Evolutionary conservation across 768 basidiomycete genomes (phyloP), one percentile per base, ranked within the genome.

Genomic region (Pluteus cervinus): DNA sequence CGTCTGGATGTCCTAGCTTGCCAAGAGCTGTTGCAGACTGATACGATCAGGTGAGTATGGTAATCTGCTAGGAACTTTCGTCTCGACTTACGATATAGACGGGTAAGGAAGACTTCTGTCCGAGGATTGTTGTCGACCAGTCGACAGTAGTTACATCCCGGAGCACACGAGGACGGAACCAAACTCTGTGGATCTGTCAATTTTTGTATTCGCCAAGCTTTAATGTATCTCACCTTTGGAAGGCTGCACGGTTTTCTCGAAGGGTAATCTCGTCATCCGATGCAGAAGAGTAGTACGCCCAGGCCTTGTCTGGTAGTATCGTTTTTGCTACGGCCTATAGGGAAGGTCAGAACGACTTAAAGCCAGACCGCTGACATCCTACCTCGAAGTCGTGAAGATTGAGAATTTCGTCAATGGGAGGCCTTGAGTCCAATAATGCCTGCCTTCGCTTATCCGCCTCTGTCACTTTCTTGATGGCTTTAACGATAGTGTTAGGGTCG

Each of bases 271-370:
- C 91, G 49, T 97, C 93, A 54, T 97, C 94, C 5, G 94, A 81
- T 12, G 91, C 93, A n/a, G 89, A 92, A 1, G 86, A 90, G 53
- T 97, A 93, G 57, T 93, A 93, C 4, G 92, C 93, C 93, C 93
- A 97, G 0, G 89, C 89, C 55, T 89, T 88, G 23, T 84, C 81
- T 2, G 79, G 63, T 68, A 98, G 80, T 8, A 87, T 81, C 48
- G 68, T 66, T 57, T 75, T 85, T 7, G 90, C 92, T 36, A 98
- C 80, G 12, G 85, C 75, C 87, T 90, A 40, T 16, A 21, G 29
- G 31, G 29, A 25, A 29, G 23, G 35, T 35, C 32, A 35, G 7
- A 30, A n/a, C n/a, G 46, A 25, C 37, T 28, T 16, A 46, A 29
- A 28, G 22, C n/a, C 18, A 29, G 25, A 24, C 1, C 11, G 12